Percentiles rank a stretch among this genome's conserved stretches.
phyloP scores from a whole-genome alignment of 2,329 filamentous ascomycete species.

The Talaromyces sp. region DNA sequence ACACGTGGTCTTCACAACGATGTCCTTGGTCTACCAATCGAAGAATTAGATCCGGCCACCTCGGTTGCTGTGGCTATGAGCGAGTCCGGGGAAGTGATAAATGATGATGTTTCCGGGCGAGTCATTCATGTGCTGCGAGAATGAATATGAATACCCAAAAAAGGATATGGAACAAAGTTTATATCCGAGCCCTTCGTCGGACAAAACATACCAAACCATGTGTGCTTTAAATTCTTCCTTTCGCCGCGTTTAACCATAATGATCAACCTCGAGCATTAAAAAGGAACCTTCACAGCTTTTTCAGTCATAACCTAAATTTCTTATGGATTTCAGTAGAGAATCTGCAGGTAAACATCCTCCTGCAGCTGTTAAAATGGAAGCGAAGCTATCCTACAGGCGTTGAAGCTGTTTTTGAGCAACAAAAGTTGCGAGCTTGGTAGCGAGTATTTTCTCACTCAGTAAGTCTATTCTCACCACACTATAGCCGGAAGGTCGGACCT shows the following conservation, averaged over 20 bases:
- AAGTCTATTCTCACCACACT: too few species aligned
- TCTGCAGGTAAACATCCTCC: too few species aligned
- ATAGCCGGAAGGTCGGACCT: background rate
- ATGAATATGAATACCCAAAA: too few species aligned
- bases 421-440: background rate
- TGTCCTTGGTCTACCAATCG: conserved; percentile 6
- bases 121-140: background rate
- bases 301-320: too few species aligned
- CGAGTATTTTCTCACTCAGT: too few species aligned
- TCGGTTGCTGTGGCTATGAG: conserved; percentile 3
- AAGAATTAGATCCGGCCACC: conserved; percentile 16
- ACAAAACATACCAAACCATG: background rate
- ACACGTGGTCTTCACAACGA: conserved; percentile 7
- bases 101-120: background rate
- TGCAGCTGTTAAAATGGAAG: background rate
- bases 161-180: too few species aligned
- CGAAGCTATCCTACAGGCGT: background rate
- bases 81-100: background rate
- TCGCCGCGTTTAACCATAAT: background rate
- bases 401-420: background rate
- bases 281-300: too few species aligned
- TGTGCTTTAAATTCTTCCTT: background rate
- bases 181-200: too few species aligned
- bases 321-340: too few species aligned
- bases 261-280: background rate